phyloP scores from a whole-genome alignment of 179 eudicot genomes.

The Silene noctiflora region DNA sequence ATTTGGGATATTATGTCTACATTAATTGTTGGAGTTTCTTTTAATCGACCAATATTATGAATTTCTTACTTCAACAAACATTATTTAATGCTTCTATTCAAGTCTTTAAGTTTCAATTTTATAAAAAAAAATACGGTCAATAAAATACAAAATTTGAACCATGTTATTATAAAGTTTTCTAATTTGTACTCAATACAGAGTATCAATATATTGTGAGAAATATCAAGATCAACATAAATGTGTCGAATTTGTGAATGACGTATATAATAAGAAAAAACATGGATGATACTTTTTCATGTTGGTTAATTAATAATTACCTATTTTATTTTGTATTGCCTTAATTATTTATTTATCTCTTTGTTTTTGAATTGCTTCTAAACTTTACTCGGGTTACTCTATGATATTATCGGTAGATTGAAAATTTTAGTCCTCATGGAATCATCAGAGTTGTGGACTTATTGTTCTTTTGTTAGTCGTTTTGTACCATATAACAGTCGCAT shows the following conservation, averaged over 20 bases:
- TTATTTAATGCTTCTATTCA: not conserved
- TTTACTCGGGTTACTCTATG: not conserved
- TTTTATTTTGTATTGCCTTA: not conserved
- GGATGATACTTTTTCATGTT: not conserved
- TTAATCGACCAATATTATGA: too few species aligned
- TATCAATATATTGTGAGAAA: not conserved
- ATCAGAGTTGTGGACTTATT: too few species aligned
- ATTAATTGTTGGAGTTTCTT: not conserved
- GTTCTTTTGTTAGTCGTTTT: too few species aligned
- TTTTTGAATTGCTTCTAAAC: not conserved
- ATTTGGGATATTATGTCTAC: slow-evolving; percentile 13
- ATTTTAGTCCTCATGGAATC: too few species aligned
- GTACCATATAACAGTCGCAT: too few species aligned
- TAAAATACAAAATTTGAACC: not conserved
- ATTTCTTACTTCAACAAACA: not conserved
- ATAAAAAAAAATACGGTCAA: too few species aligned
- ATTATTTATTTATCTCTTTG: not conserved
- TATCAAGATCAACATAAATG: not conserved
- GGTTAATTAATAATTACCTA: not conserved
- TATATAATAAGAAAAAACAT: not conserved
- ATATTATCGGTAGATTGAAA: not conserved
- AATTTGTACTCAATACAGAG: too few species aligned
- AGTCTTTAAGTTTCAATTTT: not conserved
- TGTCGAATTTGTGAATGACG: not conserved
- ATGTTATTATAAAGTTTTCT: too few species aligned